These are phyloP conservation scores for Aspergillus flavus DNA, from an alignment of 2,329 filamentous ascomycete genomes.

Conservation along the genomic window DNA sequence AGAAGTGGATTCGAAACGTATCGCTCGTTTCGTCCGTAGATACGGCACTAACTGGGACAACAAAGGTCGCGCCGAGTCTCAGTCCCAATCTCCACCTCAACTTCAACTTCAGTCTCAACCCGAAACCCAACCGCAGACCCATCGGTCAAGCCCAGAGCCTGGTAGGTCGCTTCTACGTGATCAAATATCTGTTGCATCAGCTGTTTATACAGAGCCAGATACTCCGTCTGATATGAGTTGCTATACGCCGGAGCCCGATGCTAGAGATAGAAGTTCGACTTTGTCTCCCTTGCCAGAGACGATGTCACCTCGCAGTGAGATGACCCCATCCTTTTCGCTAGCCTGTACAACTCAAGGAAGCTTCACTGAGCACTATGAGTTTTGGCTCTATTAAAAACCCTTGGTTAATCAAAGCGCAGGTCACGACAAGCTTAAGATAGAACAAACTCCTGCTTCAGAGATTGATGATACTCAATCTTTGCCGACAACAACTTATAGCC, in stretches of 20 bases:
- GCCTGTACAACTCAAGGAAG: not conserved
- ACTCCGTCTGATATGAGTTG: constrained; percentile 43
- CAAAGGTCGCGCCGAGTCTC: constrained; percentile 13
- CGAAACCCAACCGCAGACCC: constrained; percentile 8
- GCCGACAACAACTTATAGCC: constrained; percentile 17
- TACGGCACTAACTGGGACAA: constrained; percentile 33
- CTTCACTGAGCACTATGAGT: not conserved
- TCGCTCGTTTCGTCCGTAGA: constrained; percentile 37
- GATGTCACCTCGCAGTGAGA: constrained; percentile 29
- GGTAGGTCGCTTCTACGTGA: constrained; percentile 22
- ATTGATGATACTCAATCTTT: constrained; percentile 30
- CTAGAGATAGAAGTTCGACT: constrained; percentile 28
- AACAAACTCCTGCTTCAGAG: constrained; percentile 29
- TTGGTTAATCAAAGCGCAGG: constrained; percentile 12
- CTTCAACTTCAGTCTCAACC: constrained; percentile 15
- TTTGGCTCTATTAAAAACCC: not conserved
- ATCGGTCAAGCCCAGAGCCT: constrained; percentile 33
- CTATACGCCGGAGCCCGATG: constrained; percentile 37
- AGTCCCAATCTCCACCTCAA: constrained; percentile 1
- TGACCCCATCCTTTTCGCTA: not conserved
- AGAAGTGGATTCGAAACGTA: constrained; percentile 37
- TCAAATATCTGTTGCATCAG: not conserved
- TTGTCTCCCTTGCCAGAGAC: constrained; percentile 34
- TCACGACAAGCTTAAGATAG: constrained; percentile 9
- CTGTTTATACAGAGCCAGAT: constrained; percentile 22